Evolutionary conservation across 2,329 filamentous ascomycete species (phyloP), one percentile per base, ranked within the genome.

Genomic region (Aureobasidium sp.): DNA sequence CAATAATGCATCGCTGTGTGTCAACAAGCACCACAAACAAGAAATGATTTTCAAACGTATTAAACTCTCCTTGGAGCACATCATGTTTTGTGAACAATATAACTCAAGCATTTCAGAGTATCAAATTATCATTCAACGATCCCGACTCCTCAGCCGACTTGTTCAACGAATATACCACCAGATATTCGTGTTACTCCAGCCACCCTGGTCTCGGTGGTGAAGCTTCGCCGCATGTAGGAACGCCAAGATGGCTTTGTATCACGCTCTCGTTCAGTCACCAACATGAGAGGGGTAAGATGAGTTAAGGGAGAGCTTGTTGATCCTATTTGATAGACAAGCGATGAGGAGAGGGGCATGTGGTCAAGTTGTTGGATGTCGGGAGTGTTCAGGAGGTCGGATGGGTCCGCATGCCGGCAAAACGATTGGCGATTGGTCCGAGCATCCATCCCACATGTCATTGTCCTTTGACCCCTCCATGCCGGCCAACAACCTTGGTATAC

Each of bases 391-490:
- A 27, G 29, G 45, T 3, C 1, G 47, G 2, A 43, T 53, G 33
- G 36, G 4, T 54, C 47, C 47, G 50, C 60, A 64, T 64, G 60
- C 15, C 40, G n/a, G 20, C 43, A 27, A 20, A 15, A 16, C 60
- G 50, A 29, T 23, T 47, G 60, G 42, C 50, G 60, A 64, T 55
- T 64, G 60, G 60, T 23, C 60, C 60, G 50, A 55, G 60, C 20
- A n/a, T 25, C 11, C 47, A 43, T 53, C 47, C 33, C 59, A 13
- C 48, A 40, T 60, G 59, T 62, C 59, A 62, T 62, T 62, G 47
- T 62, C 18, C 45, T 27, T n/a, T 23, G 59, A 64, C 50, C 60
- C 60, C 60, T 64, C 60, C 50, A 64, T 54, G 50, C 38, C n/a
- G n/a, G 23, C 18, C 6, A 23, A 31, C 27, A 42, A 23, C 29